Evolutionary conservation across 805 yeast species (phyloP), one percentile per base, ranked within the genome.

Genomic region (Cyberlindnera galapagoensis): DNA sequence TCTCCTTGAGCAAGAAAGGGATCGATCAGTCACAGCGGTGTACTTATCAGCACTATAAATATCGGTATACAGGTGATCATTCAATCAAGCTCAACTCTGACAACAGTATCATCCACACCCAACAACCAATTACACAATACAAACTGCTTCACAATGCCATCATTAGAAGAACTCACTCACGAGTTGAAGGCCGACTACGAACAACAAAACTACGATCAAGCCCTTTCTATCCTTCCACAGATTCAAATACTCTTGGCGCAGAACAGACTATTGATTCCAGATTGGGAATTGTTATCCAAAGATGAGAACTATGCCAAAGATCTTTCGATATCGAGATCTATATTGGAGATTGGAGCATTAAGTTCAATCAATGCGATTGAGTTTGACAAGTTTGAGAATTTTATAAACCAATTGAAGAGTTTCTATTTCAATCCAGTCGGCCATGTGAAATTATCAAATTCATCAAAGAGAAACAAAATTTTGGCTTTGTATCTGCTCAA

Each of bases 311-410:
- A 62, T 35, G 53, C 75, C 21, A 72, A 70, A 37, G 96, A 88
- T 59, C 68, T 87, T 36, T 66, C 71, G 39, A 83, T 86, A 24
- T 76, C 95, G 7, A 77, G 94, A 45, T 75, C 81, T 24, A 81
- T 90, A 26, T 63, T 92, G 31, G 97, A 92, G 56, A 74, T 87
- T 38, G 96, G 95, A 9, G 94, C 95, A 1, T 63, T 90, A 33
- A 71, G 83, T 12, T 71, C 88, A 30, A 75, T 92, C 40, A 79
- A 80, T 44, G 55, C 71, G 26, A 60, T 69, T 21, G 69, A 82
- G 40, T 73, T 80, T 47, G 69, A 60, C 14, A 68, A 70, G n/a
- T 85, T 87, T 51, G 79, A 80, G 43, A 48, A 76, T 72, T 55
- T 71, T 81, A 38, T 72, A 77, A 13, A 88, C 81, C 46, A 42